phyloP scores from a whole-genome alignment of 352 stramenopile species.

The Phytophthora pinifolia region DNA sequence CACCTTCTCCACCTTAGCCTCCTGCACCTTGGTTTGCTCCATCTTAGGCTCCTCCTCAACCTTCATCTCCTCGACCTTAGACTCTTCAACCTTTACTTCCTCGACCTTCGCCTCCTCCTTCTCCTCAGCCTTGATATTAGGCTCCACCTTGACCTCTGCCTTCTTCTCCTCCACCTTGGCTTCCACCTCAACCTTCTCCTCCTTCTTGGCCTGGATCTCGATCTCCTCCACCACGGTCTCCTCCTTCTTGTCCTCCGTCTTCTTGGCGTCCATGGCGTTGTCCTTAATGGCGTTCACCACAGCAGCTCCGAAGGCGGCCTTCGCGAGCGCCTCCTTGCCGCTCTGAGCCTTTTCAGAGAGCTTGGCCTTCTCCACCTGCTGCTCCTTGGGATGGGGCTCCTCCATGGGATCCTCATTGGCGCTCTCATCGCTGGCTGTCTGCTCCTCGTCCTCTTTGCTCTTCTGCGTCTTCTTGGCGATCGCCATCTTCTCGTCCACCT shows the following conservation, averaged over 20 bases:
- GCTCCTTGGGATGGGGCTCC: constrained; percentile 19
- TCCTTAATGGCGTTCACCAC: constrained; percentile 36
- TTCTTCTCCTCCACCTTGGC: constrained; percentile 1
- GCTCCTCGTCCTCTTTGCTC: constrained; percentile 20
- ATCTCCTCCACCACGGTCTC: constrained; percentile 9
- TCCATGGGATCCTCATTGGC: constrained; percentile 24
- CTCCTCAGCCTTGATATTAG: constrained; percentile 16
- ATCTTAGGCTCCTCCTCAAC: constrained; percentile 8
- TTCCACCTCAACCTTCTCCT: constrained; percentile 5
- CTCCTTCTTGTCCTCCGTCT: constrained; percentile 10
- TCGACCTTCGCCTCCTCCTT: constrained; percentile 17
- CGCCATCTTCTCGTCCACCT: constrained; percentile 35
- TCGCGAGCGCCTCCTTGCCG: constrained; percentile 34
- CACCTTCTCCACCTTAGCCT: not conserved
- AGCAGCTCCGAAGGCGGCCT: constrained; percentile 26
- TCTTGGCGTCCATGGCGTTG: constrained; percentile 27
- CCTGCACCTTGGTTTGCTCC: constrained; percentile 10
- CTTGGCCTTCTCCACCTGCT: constrained; percentile 12
- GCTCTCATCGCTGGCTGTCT: constrained; percentile 30
- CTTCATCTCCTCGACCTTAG: constrained; percentile 9
- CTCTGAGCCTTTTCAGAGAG: constrained; percentile 26
- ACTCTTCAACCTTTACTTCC: constrained; percentile 9
- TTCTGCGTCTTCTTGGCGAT: constrained; percentile 19
- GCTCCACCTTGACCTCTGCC: constrained; percentile 9
- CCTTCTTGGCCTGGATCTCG: constrained; percentile 2